Base-by-base conservation (phyloP, 2,329 filamentous ascomycete genomes). In the Boeremia lycopersici region DNA sequence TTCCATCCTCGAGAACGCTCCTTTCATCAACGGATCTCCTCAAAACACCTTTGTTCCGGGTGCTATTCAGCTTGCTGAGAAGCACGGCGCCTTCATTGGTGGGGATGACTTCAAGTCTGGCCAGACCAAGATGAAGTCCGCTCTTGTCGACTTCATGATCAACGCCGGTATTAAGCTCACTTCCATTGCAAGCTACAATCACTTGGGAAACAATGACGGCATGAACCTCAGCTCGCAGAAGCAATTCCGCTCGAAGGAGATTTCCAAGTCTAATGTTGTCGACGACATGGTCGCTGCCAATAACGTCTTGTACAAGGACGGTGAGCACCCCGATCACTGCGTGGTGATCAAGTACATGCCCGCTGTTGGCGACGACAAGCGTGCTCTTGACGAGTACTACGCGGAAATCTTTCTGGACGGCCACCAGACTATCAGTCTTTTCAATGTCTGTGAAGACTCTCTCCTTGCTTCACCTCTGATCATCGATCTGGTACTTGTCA, bases 261-360 rank as follows among this genome's bases (percentile, higher is more conserved):
- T 99, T 67, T 96, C 91, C 79, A 99, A 99, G 84, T 96, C 91
- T 70, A 99, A 97, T 75, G 95, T 99, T 11, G 95, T 99, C 51
- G 95, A 99, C 75, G 95, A 99, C 82, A 99, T 99, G 95, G 95
- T 99, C 57, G 93, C 91, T 71, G 93, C 95, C 72, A 99, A 99
- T 82, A 82, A 79, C 45, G 87, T 98, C 44, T 84, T 99, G 52
- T 99, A 99, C 83, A 86, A 89, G 78, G 82, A 90, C 70, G 92
- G 88, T 67, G 95, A 99, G 81, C 93, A 98, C 77, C 95, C 95
- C 2, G 93, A 99, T 76, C 95, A 99, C 82, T 96, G 91, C 56
- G 95, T 99, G 56, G 95, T 99, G 68, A 99, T 99, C 87, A 99
- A 99, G 86, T 99, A 99, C 83, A 96, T 99, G 93, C 95, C 95